phyloP scores from a whole-genome alignment of 441 rosid genomes.

The Macaranga tanarius region DNA sequence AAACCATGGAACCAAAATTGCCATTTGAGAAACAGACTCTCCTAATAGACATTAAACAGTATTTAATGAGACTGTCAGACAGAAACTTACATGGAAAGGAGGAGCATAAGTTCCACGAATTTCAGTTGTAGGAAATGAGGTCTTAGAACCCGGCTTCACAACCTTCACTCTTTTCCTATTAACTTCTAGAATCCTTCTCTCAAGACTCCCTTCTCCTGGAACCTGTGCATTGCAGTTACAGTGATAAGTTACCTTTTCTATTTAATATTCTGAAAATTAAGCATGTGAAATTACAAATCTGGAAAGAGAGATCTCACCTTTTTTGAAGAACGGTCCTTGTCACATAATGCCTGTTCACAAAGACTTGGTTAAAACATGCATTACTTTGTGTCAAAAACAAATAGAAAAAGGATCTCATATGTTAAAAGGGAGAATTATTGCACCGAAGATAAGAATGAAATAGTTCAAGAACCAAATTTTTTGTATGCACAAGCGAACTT shows the following conservation, averaged over 20 bases:
- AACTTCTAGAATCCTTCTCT: conserved; percentile 88
- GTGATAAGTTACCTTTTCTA: conserved; percentile 8
- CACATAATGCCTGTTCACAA: conserved; percentile 67
- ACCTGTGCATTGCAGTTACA: conserved; percentile 42
- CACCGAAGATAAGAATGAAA: neutral
- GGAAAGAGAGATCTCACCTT: conserved; percentile 48
- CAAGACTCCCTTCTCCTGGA: conserved; percentile 75
- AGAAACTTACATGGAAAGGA: conserved; percentile 84
- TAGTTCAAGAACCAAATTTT: neutral
- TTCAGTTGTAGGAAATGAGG: conserved; percentile 84
- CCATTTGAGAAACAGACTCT: neutral
- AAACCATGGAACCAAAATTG: neutral
- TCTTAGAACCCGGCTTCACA: conserved; percentile 91
- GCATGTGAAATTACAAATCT: conserved; percentile 9
- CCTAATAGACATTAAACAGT: neutral
- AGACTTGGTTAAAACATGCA: conserved; percentile 2
- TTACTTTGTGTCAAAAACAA: conserved; percentile 9
- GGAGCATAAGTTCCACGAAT: conserved; percentile 92
- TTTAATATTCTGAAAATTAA: conserved; percentile 10
- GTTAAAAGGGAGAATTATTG: neutral
- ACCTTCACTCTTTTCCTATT: conserved; percentile 89
- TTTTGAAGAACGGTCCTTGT: conserved; percentile 76
- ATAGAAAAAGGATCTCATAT: neutral
- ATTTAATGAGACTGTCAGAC: neutral
- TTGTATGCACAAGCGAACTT: neutral